Conservation (phyloP, 257 asterid genomes). For the Solanum pimpinellifolium region DNA sequence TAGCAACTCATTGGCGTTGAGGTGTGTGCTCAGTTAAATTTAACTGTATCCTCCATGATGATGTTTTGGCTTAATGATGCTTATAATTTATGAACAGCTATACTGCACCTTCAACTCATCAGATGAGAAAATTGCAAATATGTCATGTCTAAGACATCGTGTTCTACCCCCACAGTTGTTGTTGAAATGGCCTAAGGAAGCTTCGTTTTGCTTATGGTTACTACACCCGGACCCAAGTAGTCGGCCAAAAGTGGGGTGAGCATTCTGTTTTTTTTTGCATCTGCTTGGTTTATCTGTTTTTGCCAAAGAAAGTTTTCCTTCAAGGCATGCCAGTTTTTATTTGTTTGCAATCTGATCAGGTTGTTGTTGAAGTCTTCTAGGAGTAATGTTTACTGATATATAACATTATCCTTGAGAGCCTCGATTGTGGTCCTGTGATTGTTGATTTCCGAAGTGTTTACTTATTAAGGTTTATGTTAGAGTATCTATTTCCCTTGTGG, state of each 20-base stretch:
- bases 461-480: not conserved
- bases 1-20: not conserved
- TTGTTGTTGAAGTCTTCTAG: not conserved
- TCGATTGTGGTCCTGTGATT: not conserved
- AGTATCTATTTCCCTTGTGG: not conserved
- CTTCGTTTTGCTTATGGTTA: constrained; percentile 92
- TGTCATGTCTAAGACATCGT: constrained; percentile 83
- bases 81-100: constrained; percentile 39
- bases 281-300: not conserved
- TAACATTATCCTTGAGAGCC: not conserved
- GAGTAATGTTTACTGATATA: not conserved
- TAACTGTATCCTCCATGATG: not conserved
- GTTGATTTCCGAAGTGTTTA: not conserved
- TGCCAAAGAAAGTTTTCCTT: not conserved
- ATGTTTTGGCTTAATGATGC: not conserved
- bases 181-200: constrained; percentile 95
- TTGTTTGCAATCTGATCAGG: not conserved
- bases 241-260: constrained; percentile 79
- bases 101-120: constrained; percentile 56
- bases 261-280: not conserved
- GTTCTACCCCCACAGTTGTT: constrained; percentile 91
- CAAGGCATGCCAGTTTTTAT: not conserved
- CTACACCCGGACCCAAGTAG: constrained; percentile 82
- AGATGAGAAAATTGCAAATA: constrained; percentile 65
- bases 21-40: not conserved